phyloP scores from a whole-genome alignment of 495 filamentous ascomycete genomes.

The Talaromyces ruber region DNA sequence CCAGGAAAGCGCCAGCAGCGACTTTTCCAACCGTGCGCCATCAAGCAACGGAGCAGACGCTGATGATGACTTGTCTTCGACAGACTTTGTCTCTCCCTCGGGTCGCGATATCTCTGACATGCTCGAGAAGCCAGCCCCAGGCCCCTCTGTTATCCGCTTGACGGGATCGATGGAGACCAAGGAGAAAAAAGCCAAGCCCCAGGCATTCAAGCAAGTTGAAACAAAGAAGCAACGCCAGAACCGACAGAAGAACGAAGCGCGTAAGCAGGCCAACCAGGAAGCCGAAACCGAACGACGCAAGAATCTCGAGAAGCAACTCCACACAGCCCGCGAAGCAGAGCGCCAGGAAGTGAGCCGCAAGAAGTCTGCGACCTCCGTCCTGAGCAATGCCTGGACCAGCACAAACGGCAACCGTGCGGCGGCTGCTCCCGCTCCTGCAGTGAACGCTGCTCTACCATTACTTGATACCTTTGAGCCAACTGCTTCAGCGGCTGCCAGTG shows the following conservation, averaged over 20 bases:
- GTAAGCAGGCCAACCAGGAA: constrained; percentile 60
- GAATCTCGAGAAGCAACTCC: constrained; percentile 69
- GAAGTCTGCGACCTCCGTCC: constrained; percentile 49
- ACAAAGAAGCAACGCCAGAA: constrained; percentile 92
- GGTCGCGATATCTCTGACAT: constrained; percentile 66
- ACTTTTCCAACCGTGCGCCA: constrained; percentile 41
- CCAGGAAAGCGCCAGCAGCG: constrained; percentile 28
- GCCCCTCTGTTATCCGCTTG: constrained; percentile 67
- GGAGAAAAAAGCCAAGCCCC: constrained; percentile 55
- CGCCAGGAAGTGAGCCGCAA: constrained; percentile 64
- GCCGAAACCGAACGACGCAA: constrained; percentile 65
- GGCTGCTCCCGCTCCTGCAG: constrained; percentile 16
- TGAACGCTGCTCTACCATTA: constrained; percentile 38
- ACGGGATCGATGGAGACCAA: constrained; percentile 54
- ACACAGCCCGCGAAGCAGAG: constrained; percentile 69
- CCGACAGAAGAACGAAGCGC: constrained; percentile 67
- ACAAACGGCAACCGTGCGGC: constrained; percentile 21
- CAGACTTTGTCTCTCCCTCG: constrained; percentile 39
- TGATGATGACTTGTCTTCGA: constrained; percentile 68
- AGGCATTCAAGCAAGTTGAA: constrained; percentile 50
- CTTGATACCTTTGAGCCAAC: constrained; percentile 69
- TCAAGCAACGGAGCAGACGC: constrained; percentile 74
- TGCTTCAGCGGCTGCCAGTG: constrained; percentile 19
- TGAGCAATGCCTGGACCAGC: constrained; percentile 53
- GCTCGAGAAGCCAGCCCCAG: constrained; percentile 63